Evolutionary conservation across 164 flowering plant genomes (phyloP), one percentile per base, ranked within the genome.

Genomic region (Macadamia integrifolia): DNA sequence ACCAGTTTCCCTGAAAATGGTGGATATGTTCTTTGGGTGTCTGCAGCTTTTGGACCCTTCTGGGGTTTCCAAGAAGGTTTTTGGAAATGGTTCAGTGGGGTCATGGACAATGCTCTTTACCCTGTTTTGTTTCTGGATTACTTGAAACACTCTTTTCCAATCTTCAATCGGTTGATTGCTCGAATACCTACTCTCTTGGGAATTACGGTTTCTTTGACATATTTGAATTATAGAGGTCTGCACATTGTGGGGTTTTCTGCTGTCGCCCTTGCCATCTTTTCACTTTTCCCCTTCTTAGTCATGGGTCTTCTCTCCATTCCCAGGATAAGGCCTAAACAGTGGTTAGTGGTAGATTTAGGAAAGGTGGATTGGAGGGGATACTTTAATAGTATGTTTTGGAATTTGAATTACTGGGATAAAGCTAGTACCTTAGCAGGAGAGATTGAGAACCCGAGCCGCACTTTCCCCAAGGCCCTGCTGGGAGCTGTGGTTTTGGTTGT

Each of bases 21-120:
- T 12, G 97, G 98, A 7, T 92, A 92, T 76, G 96, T 90, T 40
- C 66, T 86, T 58, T 92, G 98, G 97, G 82, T 92, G 2, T 86
- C 93, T 29, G 76, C 95, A 2, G 98, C 98, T 64, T 89, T 90
- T 69, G 93, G 93, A 40, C 92, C 93, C 31, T 90, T 88, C 61
- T 93, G 97, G 98, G 98, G 98, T 0, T 93, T 93, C 74, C 98
- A 93, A 64, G 90, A 90, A 74, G 98, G 93, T 23, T 83, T 87
- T 30, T 87, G 94, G 95, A 90, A 90, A 67, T 89, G 97, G 97
- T 84, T 91, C 59, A 91, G 98, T 74, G 98, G 98, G 53, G 96
- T 88, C 63, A 84, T 92, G 86, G 98, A 90, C 66, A 92, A 92
- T 74, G 97, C 96, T 6, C 85, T 90, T 9, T 90, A 92, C 72